Conservation (phyloP, 169 alveolate genomes). For the Ophryocystis elektroscirrha region DNA sequence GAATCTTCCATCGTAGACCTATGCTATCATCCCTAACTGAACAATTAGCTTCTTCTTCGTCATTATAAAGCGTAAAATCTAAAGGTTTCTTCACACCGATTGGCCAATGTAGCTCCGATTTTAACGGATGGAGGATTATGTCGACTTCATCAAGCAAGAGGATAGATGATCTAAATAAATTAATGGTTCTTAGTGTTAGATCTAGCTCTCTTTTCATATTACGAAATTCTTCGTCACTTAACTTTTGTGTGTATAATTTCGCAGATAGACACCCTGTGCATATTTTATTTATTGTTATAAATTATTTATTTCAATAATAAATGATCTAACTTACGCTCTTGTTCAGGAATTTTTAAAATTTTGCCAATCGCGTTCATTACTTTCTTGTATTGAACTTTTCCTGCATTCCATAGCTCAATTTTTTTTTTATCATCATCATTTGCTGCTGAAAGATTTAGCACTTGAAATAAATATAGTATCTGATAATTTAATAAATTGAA, state of each 20-base stretch:
- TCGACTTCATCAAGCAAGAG: constrained; percentile 65
- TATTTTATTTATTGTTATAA: too few species aligned
- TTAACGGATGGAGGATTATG: constrained; percentile 58
- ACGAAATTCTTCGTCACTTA: constrained; percentile 7
- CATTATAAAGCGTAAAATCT: neutral
- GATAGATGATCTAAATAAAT: constrained; percentile 14
- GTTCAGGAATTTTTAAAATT: too few species aligned
- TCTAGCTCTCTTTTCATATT: constrained; percentile 7
- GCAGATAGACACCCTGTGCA: too few species aligned
- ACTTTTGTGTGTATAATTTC: neutral
- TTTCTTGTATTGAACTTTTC: too few species aligned
- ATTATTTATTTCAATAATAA: too few species aligned
- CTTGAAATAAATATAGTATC: too few species aligned
- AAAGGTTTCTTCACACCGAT: constrained; percentile 45
- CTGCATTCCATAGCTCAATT: too few species aligned
- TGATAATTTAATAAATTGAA: too few species aligned
- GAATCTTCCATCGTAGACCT: constrained; percentile 46
- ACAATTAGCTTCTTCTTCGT: neutral
- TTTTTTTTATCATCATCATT: too few species aligned
- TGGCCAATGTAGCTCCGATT: constrained; percentile 75
- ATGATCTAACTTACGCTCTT: too few species aligned
- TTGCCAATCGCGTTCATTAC: too few species aligned
- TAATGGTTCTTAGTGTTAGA: constrained; percentile 5
- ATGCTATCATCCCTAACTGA: constrained; percentile 3
- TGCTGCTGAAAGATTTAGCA: too few species aligned